Conservation (phyloP, 2,329 filamentous ascomycete genomes). For the Orbilia oligospora region DNA sequence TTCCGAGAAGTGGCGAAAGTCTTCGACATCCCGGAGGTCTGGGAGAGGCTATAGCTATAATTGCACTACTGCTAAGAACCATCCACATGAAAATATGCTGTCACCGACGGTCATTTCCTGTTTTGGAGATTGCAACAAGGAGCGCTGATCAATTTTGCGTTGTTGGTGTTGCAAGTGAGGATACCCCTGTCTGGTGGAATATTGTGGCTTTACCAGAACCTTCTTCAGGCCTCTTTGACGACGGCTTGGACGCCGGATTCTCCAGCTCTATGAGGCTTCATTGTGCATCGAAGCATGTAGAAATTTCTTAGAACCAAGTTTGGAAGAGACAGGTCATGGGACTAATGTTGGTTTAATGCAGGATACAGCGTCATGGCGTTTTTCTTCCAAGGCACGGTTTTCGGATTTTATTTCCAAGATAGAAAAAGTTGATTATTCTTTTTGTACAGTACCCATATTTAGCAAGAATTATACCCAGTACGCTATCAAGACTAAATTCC, state of each 20-base stretch:
- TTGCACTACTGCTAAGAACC: not conserved
- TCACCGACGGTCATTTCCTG: slow-evolving; percentile 52
- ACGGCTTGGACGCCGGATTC: slow-evolving; percentile 12
- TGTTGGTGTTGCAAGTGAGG: slow-evolving; percentile 50
- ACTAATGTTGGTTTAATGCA: slow-evolving; percentile 24
- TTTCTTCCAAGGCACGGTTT: slow-evolving; percentile 39
- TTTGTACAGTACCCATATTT: slow-evolving; percentile 40
- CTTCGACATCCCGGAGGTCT: slow-evolving; percentile 3
- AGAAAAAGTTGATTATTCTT: slow-evolving; percentile 23
- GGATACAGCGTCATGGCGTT: slow-evolving; percentile 44
- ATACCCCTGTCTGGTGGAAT: slow-evolving; percentile 18
- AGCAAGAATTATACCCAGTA: slow-evolving; percentile 42
- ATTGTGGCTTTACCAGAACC: slow-evolving; percentile 25
- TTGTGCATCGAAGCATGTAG: slow-evolving; percentile 17
- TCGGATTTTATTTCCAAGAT: slow-evolving; percentile 10
- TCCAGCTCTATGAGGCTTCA: slow-evolving; percentile 11
- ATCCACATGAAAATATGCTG: slow-evolving; percentile 24
- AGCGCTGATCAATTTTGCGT: slow-evolving; percentile 21
- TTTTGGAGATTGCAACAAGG: slow-evolving; percentile 60
- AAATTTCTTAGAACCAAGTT: slow-evolving; percentile 19
- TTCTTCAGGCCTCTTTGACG: slow-evolving; percentile 25
- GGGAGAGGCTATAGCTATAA: slow-evolving; percentile 20
- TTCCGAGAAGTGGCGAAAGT: slow-evolving; percentile 39
- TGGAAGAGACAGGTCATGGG: slow-evolving; percentile 14
- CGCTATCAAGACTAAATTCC: slow-evolving; percentile 24